Conservation (phyloP, 139 green algal species). For the Coelastrella sp. region DNA sequence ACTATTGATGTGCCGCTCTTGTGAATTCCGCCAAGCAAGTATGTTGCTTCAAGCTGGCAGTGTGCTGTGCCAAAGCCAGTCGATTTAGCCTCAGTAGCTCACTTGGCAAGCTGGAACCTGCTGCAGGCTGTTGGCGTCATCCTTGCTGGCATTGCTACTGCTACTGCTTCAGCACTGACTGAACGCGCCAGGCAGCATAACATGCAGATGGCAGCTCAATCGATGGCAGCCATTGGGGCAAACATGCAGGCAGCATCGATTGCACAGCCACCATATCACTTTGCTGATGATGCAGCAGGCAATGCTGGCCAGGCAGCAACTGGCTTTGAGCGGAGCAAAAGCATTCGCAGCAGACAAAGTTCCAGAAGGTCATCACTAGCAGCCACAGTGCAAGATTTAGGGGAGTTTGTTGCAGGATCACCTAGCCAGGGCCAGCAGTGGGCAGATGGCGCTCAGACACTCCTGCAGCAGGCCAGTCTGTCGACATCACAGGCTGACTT, state of each 20-base stretch:
- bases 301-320: too few species aligned
- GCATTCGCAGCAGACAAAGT: too few species aligned
- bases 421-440: too few species aligned
- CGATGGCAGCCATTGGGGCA: constrained; percentile 8
- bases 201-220: constrained; percentile 1
- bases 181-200: not conserved
- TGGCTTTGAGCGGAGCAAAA: too few species aligned
- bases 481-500: too few species aligned
- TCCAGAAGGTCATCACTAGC: too few species aligned
- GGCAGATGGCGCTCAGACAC: too few species aligned
- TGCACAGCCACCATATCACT: not conserved
- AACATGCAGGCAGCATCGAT: not conserved
- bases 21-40: not conserved
- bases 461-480: too few species aligned
- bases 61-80: not conserved
- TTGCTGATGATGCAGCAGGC: not conserved
- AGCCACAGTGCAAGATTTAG: too few species aligned
- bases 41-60: not conserved
- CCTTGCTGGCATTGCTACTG: constrained; percentile 19
- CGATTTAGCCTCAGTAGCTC: too few species aligned
- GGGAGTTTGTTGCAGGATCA: too few species aligned
- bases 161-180: constrained; percentile 28
- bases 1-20: not conserved
- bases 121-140: not conserved
- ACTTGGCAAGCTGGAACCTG: not conserved